Evolutionary conservation across 2,329 filamentous ascomycete species (phyloP).

Genomic region (Alternaria panax): DNA sequence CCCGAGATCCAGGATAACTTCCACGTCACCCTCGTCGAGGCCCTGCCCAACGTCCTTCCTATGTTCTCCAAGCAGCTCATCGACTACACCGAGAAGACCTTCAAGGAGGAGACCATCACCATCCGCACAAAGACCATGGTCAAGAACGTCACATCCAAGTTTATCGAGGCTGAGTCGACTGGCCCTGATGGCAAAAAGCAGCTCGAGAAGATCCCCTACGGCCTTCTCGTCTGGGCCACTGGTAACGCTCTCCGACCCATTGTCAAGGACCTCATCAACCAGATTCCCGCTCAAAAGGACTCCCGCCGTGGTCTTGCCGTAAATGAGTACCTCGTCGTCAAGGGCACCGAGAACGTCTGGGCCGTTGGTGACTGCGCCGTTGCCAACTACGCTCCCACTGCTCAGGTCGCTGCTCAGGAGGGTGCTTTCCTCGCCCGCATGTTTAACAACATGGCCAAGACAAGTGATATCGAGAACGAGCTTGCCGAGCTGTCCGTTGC

Average conservation of each 20-base stretch:
- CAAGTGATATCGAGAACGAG: slow-evolving; percentile 78
- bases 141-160: slow-evolving; percentile 92
- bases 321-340: slow-evolving; percentile 98
- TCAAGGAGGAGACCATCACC: slow-evolving; percentile 97
- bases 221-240: slow-evolving; percentile 96
- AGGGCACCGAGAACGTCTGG: slow-evolving; percentile 97
- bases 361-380: slow-evolving; percentile 97
- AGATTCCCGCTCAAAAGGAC: slow-evolving; percentile 93
- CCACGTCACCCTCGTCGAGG: slow-evolving; percentile 96
- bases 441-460: slow-evolving; percentile 99
- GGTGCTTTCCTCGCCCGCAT: slow-evolving; percentile 92
- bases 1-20: slow-evolving; percentile 95
- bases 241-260: slow-evolving; percentile 92
- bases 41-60: slow-evolving; percentile 92
- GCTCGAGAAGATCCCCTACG: slow-evolving; percentile 84
- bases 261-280: slow-evolving; percentile 87
- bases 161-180: slow-evolving; percentile 86
- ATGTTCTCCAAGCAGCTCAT: slow-evolving; percentile 99
- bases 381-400: slow-evolving; percentile 96
- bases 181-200: slow-evolving; percentile 85
- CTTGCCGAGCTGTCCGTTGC: slow-evolving; percentile 71
- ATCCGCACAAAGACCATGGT: slow-evolving; percentile 99
- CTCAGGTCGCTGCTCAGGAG: slow-evolving; percentile 95
- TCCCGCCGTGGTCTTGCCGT: slow-evolving; percentile 93
- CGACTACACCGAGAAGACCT: slow-evolving; percentile 98